Conservation (phyloP, 192 early-diverging fungal genomes). For the Haplosporangium gracile region DNA sequence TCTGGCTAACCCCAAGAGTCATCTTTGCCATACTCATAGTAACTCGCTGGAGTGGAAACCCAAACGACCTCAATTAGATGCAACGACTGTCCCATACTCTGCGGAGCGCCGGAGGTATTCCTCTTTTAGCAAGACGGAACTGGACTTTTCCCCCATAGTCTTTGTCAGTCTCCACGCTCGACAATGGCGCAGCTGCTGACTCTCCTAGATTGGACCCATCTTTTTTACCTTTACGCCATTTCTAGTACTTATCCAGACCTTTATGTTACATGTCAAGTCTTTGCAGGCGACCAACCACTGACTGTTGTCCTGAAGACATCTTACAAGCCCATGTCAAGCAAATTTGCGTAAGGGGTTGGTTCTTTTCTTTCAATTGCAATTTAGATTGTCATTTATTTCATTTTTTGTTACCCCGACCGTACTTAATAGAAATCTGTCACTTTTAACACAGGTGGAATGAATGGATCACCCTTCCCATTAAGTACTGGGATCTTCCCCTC, state of each 20-base stretch:
- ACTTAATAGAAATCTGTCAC: not conserved
- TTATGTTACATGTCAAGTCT: slow-evolving; percentile 75
- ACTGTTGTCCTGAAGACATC: slow-evolving; percentile 74
- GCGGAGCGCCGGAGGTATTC: slow-evolving; percentile 49
- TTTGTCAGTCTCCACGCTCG: not conserved
- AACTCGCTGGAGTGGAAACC: slow-evolving; percentile 44
- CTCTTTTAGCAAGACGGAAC: not conserved
- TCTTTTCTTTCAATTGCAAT: not conserved
- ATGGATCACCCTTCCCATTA: slow-evolving; percentile 91
- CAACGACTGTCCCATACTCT: slow-evolving; percentile 42
- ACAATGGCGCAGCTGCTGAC: not conserved
- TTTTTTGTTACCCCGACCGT: slow-evolving; percentile 3
- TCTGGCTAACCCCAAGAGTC: not conserved
- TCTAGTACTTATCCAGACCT: slow-evolving; percentile 67
- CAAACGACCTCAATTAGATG: slow-evolving; percentile 38
- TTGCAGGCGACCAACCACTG: slow-evolving; percentile 77
- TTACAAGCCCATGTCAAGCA: slow-evolving; percentile 71
- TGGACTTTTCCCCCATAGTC: not conserved
- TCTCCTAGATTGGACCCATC: not conserved
- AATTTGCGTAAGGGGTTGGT: slow-evolving; percentile 64
- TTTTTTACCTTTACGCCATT: not conserved
- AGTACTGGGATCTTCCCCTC: slow-evolving; percentile 86
- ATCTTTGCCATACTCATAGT: slow-evolving; percentile 10
- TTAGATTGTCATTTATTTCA: not conserved
- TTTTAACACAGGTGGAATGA: slow-evolving; percentile 84